Percentiles rank a stretch among this genome's conserved stretches.
Evolutionary conservation across 306 rosid genomes (phyloP).

Genomic region (Echinosophora koreensis): DNA sequence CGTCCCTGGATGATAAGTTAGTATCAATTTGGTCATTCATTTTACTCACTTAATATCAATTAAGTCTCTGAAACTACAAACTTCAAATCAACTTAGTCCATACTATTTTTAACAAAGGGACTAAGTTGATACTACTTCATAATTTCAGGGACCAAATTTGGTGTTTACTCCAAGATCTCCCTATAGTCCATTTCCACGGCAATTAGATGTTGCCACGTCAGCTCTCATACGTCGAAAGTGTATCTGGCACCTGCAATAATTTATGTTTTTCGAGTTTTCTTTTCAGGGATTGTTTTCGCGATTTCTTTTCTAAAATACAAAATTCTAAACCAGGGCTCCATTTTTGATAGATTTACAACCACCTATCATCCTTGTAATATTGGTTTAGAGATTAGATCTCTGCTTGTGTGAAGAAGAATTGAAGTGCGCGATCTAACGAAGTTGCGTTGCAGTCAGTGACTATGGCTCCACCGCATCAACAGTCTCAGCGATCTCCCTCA

Average conservation of each 20-base stretch:
- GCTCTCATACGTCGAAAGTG: slow-evolving; percentile 49
- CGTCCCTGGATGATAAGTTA: no score
- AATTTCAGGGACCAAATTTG: no score
- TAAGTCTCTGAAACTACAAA: no score
- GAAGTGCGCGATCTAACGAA: not conserved
- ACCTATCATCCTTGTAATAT: not conserved
- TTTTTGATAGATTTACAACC: slow-evolving; percentile 19
- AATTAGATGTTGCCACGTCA: slow-evolving; percentile 58
- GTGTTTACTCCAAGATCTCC: no score
- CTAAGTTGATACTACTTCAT: no score
- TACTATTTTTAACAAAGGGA: no score
- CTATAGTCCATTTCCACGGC: no score
- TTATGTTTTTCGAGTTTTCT: not conserved
- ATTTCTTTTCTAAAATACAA: not conserved
- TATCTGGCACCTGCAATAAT: not conserved
- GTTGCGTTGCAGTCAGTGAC: not conserved
- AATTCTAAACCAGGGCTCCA: not conserved
- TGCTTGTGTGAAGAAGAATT: no score
- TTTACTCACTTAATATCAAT: no score
- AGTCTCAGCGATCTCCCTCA: slow-evolving; percentile 82
- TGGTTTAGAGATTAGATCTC: not conserved
- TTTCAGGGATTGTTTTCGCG: no score
- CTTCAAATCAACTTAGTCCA: no score
- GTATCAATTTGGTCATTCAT: no score
- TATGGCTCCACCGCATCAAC: slow-evolving; percentile 92